Conservation (phyloP, 2,329 filamentous ascomycete genomes). For the Colletotrichum endophyticum region DNA sequence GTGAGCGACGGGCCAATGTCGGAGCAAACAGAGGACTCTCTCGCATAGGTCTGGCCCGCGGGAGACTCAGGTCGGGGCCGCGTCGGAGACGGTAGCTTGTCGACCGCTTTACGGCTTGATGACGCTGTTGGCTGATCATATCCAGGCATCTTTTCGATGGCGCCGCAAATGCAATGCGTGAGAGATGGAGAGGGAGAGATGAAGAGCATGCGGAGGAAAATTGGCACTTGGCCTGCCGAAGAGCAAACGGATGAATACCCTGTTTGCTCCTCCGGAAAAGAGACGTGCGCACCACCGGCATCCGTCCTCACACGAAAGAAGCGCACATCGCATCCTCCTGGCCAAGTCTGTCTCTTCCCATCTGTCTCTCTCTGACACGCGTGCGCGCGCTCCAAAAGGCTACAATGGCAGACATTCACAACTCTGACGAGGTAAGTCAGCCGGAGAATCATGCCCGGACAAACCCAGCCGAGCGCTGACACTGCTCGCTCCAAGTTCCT, state of each 20-base stretch:
- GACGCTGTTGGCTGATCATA: background rate
- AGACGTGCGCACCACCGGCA: background rate
- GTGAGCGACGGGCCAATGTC: background rate
- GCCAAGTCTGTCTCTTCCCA: background rate
- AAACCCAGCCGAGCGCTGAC: background rate
- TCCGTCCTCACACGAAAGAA: background rate
- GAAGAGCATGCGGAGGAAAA: background rate
- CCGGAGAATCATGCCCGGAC: background rate
- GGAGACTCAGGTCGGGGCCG: background rate
- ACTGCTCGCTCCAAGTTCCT: background rate
- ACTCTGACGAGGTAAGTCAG: background rate
- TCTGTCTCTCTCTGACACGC: background rate
- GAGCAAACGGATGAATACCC: background rate
- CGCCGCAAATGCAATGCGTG: background rate
- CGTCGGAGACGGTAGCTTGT: background rate
- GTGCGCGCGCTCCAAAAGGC: background rate
- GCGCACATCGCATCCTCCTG: background rate
- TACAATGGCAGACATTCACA: background rate
- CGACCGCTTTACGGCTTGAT: background rate
- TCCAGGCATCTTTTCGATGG: background rate
- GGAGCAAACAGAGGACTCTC: background rate
- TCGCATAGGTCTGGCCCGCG: background rate
- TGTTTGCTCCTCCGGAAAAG: background rate
- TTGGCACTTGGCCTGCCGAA: background rate
- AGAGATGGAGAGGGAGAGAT: background rate